Conservation (phyloP, 768 basidiomycete genomes). For the Termitomyces sp. region DNA sequence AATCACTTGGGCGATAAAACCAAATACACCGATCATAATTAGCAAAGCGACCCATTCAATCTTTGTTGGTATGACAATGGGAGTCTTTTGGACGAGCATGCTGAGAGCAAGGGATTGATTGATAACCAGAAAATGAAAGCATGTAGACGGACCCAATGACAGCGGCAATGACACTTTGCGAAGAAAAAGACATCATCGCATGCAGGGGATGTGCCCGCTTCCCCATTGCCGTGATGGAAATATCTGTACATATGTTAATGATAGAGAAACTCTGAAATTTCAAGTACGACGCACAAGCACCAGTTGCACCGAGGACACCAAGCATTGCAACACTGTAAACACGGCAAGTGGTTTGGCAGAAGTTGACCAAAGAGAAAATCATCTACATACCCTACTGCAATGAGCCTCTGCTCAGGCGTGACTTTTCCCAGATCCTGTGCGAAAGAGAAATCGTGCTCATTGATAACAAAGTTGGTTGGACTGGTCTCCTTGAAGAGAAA, state of each 20-base stretch:
- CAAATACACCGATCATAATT: conserved; percentile 45
- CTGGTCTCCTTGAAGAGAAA: conserved; percentile 46
- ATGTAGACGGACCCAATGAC: conserved; percentile 23
- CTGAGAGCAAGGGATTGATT: conserved; percentile 20
- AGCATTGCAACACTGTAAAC: conserved; percentile 18
- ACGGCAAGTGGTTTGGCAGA: not conserved
- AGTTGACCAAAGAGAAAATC: not conserved
- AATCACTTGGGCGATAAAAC: conserved; percentile 47
- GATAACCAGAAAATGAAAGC: not conserved
- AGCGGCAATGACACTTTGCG: conserved; percentile 41
- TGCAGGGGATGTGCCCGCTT: conserved; percentile 73
- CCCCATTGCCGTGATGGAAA: conserved; percentile 53
- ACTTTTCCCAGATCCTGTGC: conserved; percentile 21
- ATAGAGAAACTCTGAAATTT: not conserved
- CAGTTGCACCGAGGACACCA: conserved; percentile 60
- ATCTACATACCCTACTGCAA: conserved; percentile 12
- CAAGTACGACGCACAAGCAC: conserved; percentile 49
- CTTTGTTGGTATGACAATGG: conserved; percentile 39
- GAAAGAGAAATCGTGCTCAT: conserved; percentile 8
- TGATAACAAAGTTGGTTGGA: not conserved
- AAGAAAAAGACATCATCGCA: conserved; percentile 59
- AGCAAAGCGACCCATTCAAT: conserved; percentile 41
- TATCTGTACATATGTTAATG: conserved; percentile 1
- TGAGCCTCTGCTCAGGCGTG: conserved; percentile 36
- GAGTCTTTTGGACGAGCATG: conserved; percentile 34